Conservation (phyloP, 139 green algal species). For the Coccomyxa sp. region DNA sequence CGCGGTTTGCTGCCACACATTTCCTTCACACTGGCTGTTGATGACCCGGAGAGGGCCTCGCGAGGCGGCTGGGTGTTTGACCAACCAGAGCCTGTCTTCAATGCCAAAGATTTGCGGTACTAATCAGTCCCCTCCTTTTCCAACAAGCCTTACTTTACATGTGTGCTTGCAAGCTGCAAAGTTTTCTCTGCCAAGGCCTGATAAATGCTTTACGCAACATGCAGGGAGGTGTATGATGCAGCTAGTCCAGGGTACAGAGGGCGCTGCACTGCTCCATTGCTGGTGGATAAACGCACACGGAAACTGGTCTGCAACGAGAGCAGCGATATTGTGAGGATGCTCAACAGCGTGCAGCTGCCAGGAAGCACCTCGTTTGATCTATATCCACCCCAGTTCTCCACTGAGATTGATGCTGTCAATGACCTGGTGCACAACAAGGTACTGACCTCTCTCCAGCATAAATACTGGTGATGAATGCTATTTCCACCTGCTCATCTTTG, state of each 20-base stretch:
- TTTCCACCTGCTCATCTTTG: too few relatives aligned
- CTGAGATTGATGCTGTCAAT: slow-evolving; percentile 70
- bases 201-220: not conserved
- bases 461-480: too few relatives aligned
- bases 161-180: not conserved
- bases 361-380: slow-evolving; percentile 53
- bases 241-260: slow-evolving; percentile 62
- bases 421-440: slow-evolving; percentile 50
- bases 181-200: not conserved
- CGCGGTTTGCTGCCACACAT: slow-evolving; percentile 42
- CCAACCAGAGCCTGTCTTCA: slow-evolving; percentile 40
- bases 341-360: slow-evolving; percentile 51
- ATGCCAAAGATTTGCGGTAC: slow-evolving; percentile 48
- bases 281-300: slow-evolving; percentile 60
- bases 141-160: not conserved
- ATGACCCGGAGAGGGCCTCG: slow-evolving; percentile 71
- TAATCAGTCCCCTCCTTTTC: not conserved
- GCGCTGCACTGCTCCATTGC: slow-evolving; percentile 83
- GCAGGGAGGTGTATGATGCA: slow-evolving; percentile 79
- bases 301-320: slow-evolving; percentile 78
- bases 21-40: slow-evolving; percentile 34
- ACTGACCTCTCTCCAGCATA: not conserved
- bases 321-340: slow-evolving; percentile 61
- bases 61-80: slow-evolving; percentile 73
- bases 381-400: slow-evolving; percentile 38